phyloP scores from a whole-genome alignment of 116 monocot genomes.

The Zostera marina region DNA sequence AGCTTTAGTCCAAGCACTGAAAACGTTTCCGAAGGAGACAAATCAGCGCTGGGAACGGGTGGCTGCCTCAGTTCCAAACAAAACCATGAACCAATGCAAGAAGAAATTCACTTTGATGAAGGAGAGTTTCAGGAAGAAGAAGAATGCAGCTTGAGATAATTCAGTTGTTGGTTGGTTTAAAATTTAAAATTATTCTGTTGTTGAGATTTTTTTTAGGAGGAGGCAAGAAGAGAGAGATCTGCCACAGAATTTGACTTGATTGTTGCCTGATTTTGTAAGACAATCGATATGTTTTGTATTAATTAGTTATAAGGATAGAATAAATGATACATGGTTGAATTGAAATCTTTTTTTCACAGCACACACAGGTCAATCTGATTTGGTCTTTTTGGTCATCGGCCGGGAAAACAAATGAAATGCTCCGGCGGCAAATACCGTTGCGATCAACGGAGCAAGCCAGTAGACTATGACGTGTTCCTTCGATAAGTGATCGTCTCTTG shows the following conservation, averaged over 20 bases:
- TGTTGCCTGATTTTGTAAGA: no score
- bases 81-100: slow-evolving; percentile 90
- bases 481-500: slow-evolving; percentile 71
- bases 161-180: no score
- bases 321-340: no score
- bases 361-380: slow-evolving; percentile 9
- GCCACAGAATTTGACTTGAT: no score
- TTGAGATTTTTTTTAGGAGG: background rate
- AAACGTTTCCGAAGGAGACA: slow-evolving; percentile 83
- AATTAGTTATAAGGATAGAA: no score
- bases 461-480: slow-evolving; percentile 66
- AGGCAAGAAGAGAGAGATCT: no score
- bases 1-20: slow-evolving; percentile 80
- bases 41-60: slow-evolving; percentile 88
- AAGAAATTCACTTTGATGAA: slow-evolving; percentile 81
- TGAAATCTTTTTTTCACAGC: no score
- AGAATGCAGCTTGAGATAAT: slow-evolving; percentile 24
- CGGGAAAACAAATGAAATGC: slow-evolving; percentile 14
- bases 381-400: slow-evolving; percentile 1
- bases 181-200: no score
- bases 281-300: no score
- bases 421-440: slow-evolving; percentile 43
- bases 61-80: slow-evolving; percentile 77
- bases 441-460: slow-evolving; percentile 80
- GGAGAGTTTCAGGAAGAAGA: slow-evolving; percentile 85